Percentiles rank a stretch among this genome's conserved stretches.
Evolutionary conservation across 1,284 basidiomycete species (phyloP).

Genomic region (Apiotrichum akiyoshidainum): DNA sequence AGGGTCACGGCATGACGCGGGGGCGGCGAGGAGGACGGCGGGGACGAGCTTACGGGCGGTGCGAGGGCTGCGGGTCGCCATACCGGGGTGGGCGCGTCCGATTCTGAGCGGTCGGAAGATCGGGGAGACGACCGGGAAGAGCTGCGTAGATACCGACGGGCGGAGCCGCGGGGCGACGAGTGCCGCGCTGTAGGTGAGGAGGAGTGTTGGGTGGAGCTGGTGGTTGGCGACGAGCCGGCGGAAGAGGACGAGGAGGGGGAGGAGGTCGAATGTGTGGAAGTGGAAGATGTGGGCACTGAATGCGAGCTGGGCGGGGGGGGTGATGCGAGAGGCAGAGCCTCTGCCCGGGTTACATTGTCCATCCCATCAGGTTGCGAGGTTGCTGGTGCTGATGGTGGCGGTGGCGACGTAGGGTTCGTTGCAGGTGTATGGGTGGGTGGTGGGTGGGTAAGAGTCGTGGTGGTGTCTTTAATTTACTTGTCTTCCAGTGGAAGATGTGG

Average conservation of each 20-base stretch:
- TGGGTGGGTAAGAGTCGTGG: too few species aligned
- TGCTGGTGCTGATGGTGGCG: too few species aligned
- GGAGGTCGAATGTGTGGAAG: neutral
- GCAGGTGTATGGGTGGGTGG: too few species aligned
- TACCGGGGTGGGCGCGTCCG: neutral
- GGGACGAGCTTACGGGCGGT: neutral
- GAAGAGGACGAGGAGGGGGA: neutral
- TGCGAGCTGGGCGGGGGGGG: neutral
- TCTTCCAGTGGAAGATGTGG: too few species aligned
- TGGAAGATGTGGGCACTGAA: neutral
- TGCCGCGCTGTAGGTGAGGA: neutral
- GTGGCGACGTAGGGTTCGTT: too few species aligned
- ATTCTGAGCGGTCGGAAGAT: neutral
- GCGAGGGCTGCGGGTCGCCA: neutral
- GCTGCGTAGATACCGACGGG: neutral
- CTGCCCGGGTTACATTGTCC: neutral
- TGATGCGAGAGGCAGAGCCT: neutral
- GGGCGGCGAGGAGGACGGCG: neutral
- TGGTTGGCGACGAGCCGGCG: neutral
- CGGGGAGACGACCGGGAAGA: too few species aligned
- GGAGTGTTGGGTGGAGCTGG: neutral
- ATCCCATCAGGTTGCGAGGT: neutral
- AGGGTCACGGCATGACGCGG: neutral
- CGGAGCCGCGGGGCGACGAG: neutral
- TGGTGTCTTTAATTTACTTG: too few species aligned